phyloP scores from a whole-genome alignment of 192 early-diverging fungal genomes.

The Gaertneriomyces sp. region DNA sequence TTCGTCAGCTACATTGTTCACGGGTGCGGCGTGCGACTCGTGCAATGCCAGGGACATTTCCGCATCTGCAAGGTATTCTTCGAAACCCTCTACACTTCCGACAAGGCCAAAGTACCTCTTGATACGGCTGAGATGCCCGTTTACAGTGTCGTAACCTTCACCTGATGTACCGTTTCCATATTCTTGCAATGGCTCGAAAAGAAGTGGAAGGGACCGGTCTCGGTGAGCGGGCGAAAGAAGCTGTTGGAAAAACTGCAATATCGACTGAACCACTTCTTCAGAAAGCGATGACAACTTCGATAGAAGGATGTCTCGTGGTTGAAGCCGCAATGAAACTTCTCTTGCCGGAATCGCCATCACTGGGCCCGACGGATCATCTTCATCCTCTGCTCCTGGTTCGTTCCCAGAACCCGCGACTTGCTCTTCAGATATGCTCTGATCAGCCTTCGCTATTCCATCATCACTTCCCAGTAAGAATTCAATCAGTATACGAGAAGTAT shows the following conservation, averaged over 20 bases:
- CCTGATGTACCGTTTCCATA: neutral
- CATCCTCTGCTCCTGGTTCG: conserved; percentile 20
- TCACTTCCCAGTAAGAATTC: conserved; percentile 76
- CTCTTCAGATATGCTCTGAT: conserved; percentile 23
- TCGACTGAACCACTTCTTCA: conserved; percentile 77
- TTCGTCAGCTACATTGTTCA: too few species aligned
- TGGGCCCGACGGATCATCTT: conserved; percentile 1
- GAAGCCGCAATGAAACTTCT: conserved; percentile 22
- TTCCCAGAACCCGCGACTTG: conserved; percentile 17
- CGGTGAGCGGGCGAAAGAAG: conserved; percentile 70
- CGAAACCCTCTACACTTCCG: conserved; percentile 26
- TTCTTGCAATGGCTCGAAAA: conserved; percentile 57
- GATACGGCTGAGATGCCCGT: conserved; percentile 34
- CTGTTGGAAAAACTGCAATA: conserved; percentile 73
- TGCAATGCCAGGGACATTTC: conserved; percentile 18
- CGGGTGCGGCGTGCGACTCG: neutral
- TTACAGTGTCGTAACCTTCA: neutral
- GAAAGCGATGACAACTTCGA: conserved; percentile 85
- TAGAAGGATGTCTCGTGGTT: conserved; percentile 64
- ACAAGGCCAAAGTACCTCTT: conserved; percentile 41
- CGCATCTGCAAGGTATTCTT: conserved; percentile 55
- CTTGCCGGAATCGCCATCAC: neutral
- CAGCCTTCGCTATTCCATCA: conserved; percentile 24
- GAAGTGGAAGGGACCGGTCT: conserved; percentile 67
- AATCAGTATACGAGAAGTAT: conserved; percentile 65